These are phyloP conservation scores for Globisporangium camurandrum DNA, from an alignment of 352 stramenopile species.

Conservation along the genomic window DNA sequence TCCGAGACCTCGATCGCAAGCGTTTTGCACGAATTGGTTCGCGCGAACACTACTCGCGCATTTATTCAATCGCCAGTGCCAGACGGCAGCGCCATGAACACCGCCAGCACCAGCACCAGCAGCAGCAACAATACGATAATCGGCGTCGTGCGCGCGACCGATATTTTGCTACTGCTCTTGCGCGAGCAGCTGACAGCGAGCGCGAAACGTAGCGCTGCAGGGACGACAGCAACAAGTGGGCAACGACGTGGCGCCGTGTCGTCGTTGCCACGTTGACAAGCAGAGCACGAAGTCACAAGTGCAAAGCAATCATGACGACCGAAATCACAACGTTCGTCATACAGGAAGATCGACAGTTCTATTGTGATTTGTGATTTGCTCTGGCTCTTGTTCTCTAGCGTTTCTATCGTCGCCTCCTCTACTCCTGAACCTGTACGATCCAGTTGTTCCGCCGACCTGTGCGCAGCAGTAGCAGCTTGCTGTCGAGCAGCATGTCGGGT, in stretches of 20 bases:
- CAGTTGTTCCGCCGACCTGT: slow-evolving; percentile 77
- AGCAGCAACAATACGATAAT: slow-evolving; percentile 11
- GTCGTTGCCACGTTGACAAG: too few species aligned
- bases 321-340: background rate
- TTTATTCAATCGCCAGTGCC: slow-evolving; percentile 19
- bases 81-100: background rate
- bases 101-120: background rate
- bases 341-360: background rate
- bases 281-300: background rate
- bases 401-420: slow-evolving; percentile 1
- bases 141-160: slow-evolving; percentile 36
- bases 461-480: slow-evolving; percentile 59
- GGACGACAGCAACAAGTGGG: too few species aligned
- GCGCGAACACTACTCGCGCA: slow-evolving; percentile 22
- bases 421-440: slow-evolving; percentile 57
- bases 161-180: slow-evolving; percentile 46
- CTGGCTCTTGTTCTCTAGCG: too few species aligned
- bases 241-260: too few species aligned
- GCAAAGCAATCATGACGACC: slow-evolving; percentile 8
- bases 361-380: too few species aligned
- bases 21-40: slow-evolving; percentile 38
- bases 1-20: slow-evolving; percentile 33
- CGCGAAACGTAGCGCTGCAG: too few species aligned
- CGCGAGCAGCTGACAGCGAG: slow-evolving; percentile 51
- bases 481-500: slow-evolving; percentile 50